Percentiles rank a stretch among this genome's conserved stretches.
phyloP scores from a whole-genome alignment of 2,329 filamentous ascomycete species.

The Neurospora crassa region DNA sequence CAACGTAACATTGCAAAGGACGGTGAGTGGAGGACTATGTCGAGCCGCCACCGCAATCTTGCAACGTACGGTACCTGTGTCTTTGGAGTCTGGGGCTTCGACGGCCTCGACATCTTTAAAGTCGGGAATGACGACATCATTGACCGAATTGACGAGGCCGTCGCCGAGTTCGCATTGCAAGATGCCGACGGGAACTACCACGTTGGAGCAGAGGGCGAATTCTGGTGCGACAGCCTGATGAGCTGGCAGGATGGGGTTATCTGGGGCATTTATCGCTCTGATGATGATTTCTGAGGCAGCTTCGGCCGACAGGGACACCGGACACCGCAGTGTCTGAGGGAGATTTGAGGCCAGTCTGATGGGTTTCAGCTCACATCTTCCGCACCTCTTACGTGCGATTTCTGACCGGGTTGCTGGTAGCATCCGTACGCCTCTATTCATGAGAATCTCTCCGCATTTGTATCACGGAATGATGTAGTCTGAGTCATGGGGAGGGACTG shows the following conservation, averaged over 20 bases:
- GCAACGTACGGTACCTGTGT: background rate
- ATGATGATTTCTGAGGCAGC: slow-evolving; percentile 25
- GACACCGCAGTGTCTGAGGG: slow-evolving; percentile 11
- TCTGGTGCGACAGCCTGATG: background rate
- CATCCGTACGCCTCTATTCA: background rate
- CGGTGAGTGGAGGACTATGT: background rate
- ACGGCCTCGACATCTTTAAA: background rate
- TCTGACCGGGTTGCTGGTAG: background rate
- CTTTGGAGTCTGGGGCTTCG: background rate
- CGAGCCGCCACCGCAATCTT: background rate
- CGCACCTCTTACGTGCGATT: background rate
- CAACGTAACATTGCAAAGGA: background rate
- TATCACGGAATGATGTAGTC: background rate
- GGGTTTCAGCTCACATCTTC: background rate
- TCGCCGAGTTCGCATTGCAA: background rate
- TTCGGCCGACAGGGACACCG: slow-evolving; percentile 19
- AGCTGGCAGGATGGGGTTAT: background rate
- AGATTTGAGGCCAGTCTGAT: background rate
- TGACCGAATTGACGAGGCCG: background rate
- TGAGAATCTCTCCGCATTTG: background rate
- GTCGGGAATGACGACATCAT: slow-evolving; percentile 2
- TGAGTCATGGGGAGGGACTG: background rate
- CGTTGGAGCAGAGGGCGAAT: background rate
- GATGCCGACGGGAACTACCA: background rate
- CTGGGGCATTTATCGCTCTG: slow-evolving; percentile 21